Evolutionary conservation across 306 rosid genomes (phyloP).

Genomic region (Cicer bijugum): DNA sequence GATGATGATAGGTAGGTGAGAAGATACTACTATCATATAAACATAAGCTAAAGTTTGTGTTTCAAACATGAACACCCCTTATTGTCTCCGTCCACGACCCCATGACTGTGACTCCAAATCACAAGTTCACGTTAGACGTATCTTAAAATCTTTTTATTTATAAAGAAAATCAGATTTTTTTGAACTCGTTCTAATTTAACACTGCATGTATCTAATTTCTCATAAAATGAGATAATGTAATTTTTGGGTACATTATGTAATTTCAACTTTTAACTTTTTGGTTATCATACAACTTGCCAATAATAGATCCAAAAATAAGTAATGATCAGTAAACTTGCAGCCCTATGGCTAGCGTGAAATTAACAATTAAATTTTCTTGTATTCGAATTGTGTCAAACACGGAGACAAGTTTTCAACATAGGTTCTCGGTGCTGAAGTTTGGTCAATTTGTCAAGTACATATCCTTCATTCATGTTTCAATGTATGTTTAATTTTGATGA

Average conservation of each 20-base stretch:
- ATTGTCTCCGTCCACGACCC: constrained; percentile 52
- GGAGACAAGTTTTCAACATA: too few species aligned
- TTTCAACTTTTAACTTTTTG: constrained; percentile 4
- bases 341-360: too few species aligned
- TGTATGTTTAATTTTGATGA: too few species aligned
- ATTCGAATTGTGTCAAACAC: too few species aligned
- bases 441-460: too few species aligned
- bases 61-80: constrained; percentile 14
- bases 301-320: neutral
- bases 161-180: neutral
- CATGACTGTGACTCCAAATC: constrained; percentile 56
- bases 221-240: neutral
- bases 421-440: too few species aligned
- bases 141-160: constrained; percentile 3
- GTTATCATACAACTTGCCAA: constrained; percentile 12
- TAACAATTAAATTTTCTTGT: too few species aligned
- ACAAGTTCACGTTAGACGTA: constrained; percentile 18
- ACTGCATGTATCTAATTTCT: neutral
- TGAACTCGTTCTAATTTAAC: constrained; percentile 9
- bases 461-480: too few species aligned
- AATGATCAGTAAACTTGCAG: neutral
- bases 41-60: constrained; percentile 29
- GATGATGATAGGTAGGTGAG: constrained; percentile 41
- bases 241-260: neutral
- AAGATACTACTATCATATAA: neutral